Evolutionary conservation across 345 rosid species (phyloP).

Genomic region (Brassica cretica): DNA sequence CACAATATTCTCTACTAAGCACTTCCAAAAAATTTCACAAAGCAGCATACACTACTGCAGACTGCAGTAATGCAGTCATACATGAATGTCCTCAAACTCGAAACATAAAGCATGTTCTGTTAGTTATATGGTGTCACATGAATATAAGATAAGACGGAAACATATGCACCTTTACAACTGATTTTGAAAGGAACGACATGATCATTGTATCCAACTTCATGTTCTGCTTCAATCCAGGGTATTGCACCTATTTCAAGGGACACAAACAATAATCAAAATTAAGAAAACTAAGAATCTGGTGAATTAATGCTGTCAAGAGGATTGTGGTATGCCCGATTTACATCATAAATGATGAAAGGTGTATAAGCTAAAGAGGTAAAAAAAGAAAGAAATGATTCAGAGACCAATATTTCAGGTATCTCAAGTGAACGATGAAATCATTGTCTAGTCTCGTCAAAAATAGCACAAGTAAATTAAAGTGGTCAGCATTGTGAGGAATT

Average conservation of each 20-base stretch:
- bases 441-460: not conserved
- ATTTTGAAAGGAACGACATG: constrained; percentile 76
- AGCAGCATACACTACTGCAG: not conserved
- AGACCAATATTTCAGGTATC: not conserved
- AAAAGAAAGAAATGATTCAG: not conserved
- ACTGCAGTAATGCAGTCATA: not conserved
- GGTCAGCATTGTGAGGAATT: constrained; percentile 1
- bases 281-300: not conserved
- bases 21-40: not conserved
- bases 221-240: constrained; percentile 73
- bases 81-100: not conserved
- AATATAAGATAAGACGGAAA: constrained; percentile 1
- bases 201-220: constrained; percentile 72
- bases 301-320: not conserved
- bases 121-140: not conserved
- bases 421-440: constrained; percentile 18
- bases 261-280: not conserved
- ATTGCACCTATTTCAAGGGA: constrained; percentile 63
- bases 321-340: not conserved
- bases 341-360: not conserved
- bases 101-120: constrained; percentile 8
- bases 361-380: not conserved
- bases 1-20: not conserved
- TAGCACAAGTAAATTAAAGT: constrained; percentile 2
- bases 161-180: constrained; percentile 55